These are phyloP conservation scores for Geotrichum phurueaensis DNA, from an alignment of 1,139 yeast species.

Conservation along the genomic window DNA sequence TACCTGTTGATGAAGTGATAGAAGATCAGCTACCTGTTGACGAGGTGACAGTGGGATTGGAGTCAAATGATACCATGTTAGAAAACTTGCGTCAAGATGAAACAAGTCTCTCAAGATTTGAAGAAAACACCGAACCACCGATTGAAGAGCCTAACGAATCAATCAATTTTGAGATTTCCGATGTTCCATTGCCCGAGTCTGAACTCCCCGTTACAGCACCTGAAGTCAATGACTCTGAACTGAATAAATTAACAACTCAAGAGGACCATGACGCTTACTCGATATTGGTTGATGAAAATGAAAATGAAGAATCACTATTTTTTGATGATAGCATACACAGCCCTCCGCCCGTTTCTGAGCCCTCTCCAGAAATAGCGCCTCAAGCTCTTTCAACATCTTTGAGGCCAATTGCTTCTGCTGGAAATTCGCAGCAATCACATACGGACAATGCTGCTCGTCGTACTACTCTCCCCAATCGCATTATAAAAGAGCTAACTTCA, in stretches of 20 bases:
- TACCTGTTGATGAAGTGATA: not conserved
- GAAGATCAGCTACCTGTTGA: not conserved
- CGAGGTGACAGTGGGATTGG: not conserved
- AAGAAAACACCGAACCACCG: not conserved
- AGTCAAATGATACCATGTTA: not conserved
- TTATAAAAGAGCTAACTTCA: slow-evolving; percentile 25
- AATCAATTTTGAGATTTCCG: not conserved
- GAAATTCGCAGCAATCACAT: not conserved
- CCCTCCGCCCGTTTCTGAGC: not conserved
- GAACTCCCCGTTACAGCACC: not conserved
- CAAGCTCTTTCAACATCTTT: not conserved
- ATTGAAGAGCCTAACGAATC: not conserved
- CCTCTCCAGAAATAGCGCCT: not conserved
- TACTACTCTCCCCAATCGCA: slow-evolving; percentile 25
- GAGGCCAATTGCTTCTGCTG: not conserved
- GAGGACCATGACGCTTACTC: slow-evolving; percentile 14
- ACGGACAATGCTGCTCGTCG: slow-evolving; percentile 7
- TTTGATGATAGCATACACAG: not conserved
- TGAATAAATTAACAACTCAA: slow-evolving; percentile 3
- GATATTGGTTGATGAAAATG: slow-evolving; percentile 1
- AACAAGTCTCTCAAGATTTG: not conserved
- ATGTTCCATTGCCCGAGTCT: not conserved
- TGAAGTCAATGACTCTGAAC: not conserved
- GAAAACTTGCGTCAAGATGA: not conserved
- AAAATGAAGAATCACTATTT: not conserved